Base-by-base conservation (phyloP, 169 alveolate species). In the Plasmodium yoelii region DNA sequence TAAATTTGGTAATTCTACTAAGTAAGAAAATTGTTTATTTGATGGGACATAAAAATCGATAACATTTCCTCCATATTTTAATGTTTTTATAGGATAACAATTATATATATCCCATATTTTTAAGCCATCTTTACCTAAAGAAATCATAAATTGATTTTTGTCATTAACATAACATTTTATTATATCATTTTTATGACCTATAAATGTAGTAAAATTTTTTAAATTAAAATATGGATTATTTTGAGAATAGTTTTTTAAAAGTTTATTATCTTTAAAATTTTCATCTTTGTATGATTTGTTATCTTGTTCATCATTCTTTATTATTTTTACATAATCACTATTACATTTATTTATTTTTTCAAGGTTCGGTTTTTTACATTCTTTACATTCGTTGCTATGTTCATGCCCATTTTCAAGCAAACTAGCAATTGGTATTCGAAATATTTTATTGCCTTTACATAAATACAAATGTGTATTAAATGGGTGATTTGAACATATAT, bases 61-160 rank as follows among this genome's bases (percentile, higher is more conserved):
- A 15, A 86, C n/a, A 53, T 86, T 86, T 44, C 69, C 91, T 46
- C 91, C 91, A 70, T 86, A 86, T 69, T 70, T 86, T 22, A 86
- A 70, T 5, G 73, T 69, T 56, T 69, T 86, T 18, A 86, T 64
- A 57, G 84, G 68, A 47, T 86, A 86, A 72, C 91, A 86, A 51
- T 86, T 69, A 64, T 46, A 86, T 22, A 86, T 53, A 63, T 86
- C 91, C 91, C 91, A 86, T 70, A 86, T 19, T 70, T 60, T 68
- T 22, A 86, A 69, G 3, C 91, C 91, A 34, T 86, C 91, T 61
- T 55, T 86, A 12, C 87, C 91, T 60, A 86, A 51, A 61, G 91
- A 64, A 6, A 86, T 51, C 77, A 86, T 59, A 9, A 57, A n/a
- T 69, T 86, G 68, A 12, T 63, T 86, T 86, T 86, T 86, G 39